Base-by-base conservation (phyloP, 345 rosid genomes). In the Arabis alpina region DNA sequence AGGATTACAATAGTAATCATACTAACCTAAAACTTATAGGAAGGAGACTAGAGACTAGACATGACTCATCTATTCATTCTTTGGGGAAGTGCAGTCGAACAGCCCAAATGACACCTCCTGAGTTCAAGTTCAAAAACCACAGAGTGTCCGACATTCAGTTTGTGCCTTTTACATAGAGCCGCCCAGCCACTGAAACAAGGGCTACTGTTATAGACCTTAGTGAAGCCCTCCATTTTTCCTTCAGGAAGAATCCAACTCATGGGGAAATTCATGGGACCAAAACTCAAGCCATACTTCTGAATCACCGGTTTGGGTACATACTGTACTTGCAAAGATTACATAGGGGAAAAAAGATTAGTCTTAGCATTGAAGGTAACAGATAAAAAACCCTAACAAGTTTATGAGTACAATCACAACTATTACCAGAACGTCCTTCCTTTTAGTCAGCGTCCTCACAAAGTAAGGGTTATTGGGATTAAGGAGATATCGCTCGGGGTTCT, bases 71-170 rank as follows among this genome's bases (percentile, higher is more conserved):
- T n/a, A n/a, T n/a, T n/a, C n/a, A n/a, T n/a, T n/a, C n/a, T n/a
- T n/a, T n/a, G n/a, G n/a, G n/a, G n/a, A n/a, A n/a, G n/a, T n/a
- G n/a, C n/a, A n/a, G n/a, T n/a, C n/a, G n/a, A n/a, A n/a, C n/a
- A n/a, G n/a, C n/a, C n/a, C n/a, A n/a, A n/a, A n/a, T n/a, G n/a
- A n/a, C n/a, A n/a, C n/a, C n/a, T n/a, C n/a, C n/a, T n/a, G n/a
- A n/a, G n/a, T n/a, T n/a, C n/a, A n/a, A n/a, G n/a, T n/a, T 74
- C 78, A 16, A 63, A 74, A 9, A 74, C 68, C 10, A 74, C 53
- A 6, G 1, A 10, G 63, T 66, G 73, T 24, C 68, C 73, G 8
- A 5, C 3, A 4, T 65, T 25, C 12, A 60, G 42, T 6, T 74
- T 44, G 25, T 60, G 4, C 56, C 3, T 60, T 9, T 51, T 41